phyloP scores from a whole-genome alignment of 148 eudicot species.

The Vaccinium vitisidaea region DNA sequence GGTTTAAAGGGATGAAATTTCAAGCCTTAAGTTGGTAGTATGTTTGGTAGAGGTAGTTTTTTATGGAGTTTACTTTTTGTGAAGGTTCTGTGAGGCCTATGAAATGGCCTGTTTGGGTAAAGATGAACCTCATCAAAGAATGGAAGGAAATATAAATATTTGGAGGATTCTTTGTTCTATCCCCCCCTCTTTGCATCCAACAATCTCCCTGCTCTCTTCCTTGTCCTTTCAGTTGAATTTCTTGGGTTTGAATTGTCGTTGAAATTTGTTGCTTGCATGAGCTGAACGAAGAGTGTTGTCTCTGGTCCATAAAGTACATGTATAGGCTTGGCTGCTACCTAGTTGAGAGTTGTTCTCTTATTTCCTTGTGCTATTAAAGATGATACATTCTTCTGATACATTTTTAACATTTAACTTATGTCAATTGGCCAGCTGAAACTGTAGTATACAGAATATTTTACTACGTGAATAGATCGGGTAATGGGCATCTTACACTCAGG shows the following conservation, averaged over 20 bases:
- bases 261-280: background rate
- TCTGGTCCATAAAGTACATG: background rate
- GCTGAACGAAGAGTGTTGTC: background rate
- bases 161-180: background rate
- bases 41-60: background rate
- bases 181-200: background rate
- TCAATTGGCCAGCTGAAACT: conserved; percentile 69
- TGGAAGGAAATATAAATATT: background rate
- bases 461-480: conserved; percentile 81
- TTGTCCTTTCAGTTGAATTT: background rate
- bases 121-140: background rate
- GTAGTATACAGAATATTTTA: conserved; percentile 85
- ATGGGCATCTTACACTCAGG: conserved; percentile 72
- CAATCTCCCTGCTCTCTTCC: background rate
- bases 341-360: background rate
- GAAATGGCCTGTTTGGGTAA: background rate
- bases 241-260: background rate
- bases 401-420: conserved; percentile 18
- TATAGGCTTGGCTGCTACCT: background rate
- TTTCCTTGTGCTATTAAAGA: background rate
- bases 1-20: background rate
- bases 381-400: conserved; percentile 7
- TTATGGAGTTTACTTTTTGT: background rate
- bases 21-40: background rate
- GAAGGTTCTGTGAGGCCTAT: conserved; percentile 4